A percentile compares a stretch with the other conserved stretches of the same genome.
phyloP scores from a whole-genome alignment of 1,284 basidiomycete genomes.

The Cystobasidium pallidum region DNA sequence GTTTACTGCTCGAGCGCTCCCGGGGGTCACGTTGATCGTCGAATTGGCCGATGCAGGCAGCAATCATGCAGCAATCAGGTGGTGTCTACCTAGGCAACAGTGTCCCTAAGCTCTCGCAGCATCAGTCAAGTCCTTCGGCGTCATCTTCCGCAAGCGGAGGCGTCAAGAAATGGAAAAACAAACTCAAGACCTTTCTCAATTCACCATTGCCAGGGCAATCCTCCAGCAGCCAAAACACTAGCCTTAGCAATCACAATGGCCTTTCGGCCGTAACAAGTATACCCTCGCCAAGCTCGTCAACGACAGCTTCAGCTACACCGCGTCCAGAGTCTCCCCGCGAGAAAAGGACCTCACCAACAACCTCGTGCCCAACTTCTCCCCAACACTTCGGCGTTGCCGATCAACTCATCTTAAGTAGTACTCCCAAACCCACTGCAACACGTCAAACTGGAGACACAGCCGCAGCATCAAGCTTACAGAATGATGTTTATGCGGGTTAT shows the following conservation, averaged over 20 bases:
- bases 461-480: not conserved
- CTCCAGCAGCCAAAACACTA: not conserved
- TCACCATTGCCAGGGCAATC: conserved; percentile 16
- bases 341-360: not conserved
- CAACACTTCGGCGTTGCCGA: not conserved
- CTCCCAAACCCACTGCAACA: not conserved
- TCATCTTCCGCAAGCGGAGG: conserved; percentile 5
- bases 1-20: conserved; percentile 8
- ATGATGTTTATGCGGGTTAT: conserved; percentile 26
- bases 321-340: not conserved
- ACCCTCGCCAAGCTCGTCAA: conserved; percentile 3
- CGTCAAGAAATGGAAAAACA: conserved; percentile 44
- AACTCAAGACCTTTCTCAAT: conserved; percentile 39
- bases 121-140: not conserved
- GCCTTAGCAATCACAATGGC: not conserved
- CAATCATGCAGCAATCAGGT: conserved; percentile 9
- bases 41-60: not conserved
- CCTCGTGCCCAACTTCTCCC: not conserved
- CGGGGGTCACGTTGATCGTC: not conserved
- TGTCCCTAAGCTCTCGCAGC: conserved; percentile 1
- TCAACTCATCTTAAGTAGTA: conserved; percentile 3
- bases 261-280: not conserved
- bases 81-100: not conserved
- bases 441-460: not conserved
- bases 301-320: conserved; percentile 1